Conservation (phyloP, 495 filamentous ascomycete genomes). For the Lophiostoma macrostomum region DNA sequence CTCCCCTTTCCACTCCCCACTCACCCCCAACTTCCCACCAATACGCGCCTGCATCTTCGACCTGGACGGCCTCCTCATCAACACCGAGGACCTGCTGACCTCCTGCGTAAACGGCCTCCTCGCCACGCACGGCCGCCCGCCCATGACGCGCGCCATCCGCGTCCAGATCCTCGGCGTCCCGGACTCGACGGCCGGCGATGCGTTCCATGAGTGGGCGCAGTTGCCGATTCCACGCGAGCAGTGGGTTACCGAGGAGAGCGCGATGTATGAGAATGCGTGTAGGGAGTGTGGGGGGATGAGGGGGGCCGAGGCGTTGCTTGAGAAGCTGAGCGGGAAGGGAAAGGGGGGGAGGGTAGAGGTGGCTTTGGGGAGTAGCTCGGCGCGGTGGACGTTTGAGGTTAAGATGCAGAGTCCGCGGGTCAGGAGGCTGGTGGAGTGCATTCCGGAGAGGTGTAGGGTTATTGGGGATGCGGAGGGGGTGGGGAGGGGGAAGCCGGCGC, state of each 20-base stretch:
- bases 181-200: too few relatives aligned
- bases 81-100: conserved; percentile 47
- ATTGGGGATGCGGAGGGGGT: conserved; percentile 41
- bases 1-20: too few relatives aligned
- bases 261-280: conserved; percentile 33
- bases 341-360: conserved; percentile 1
- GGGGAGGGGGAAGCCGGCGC: conserved; percentile 41
- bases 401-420: conserved; percentile 13
- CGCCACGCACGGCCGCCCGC: conserved; percentile 32
- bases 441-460: conserved; percentile 30
- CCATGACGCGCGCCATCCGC: conserved; percentile 32
- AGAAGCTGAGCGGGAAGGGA: conserved; percentile 24
- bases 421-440: conserved; percentile 16
- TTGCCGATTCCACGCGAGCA: conserved; percentile 39
- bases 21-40: conserved; percentile 38
- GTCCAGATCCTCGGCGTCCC: too few relatives aligned
- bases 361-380: conserved; percentile 22
- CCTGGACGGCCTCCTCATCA: conserved; percentile 46
- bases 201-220: conserved; percentile 40
- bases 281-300: conserved; percentile 38
- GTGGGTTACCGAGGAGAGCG: conserved; percentile 37
- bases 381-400: conserved; percentile 5
- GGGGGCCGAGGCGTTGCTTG: conserved; percentile 40
- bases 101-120: conserved; percentile 41
- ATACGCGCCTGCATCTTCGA: conserved; percentile 50